A percentile compares a stretch with the other conserved stretches of the same genome.
phyloP scores from a whole-genome alignment of 306 rosid species.

The apple (Malus domestica) region ASM211411v1 NC_041795.1:9193001-9193500 shows the following conservation, averaged over 20 bases:
- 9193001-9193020: conserved; percentile 54
- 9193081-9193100: conserved; percentile 40
- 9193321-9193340: no score
- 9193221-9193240: not conserved
- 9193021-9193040: conserved; percentile 74
- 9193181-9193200: conserved; percentile 14
- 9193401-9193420: no score
- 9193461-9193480: no score
- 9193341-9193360: no score
- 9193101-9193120: conserved; percentile 39
- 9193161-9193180: conserved; percentile 72
- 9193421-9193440: no score
- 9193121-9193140: conserved; percentile 56
- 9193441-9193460: no score
- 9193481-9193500: no score
- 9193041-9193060: conserved; percentile 87
- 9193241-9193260: not conserved
- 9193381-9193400: no score
- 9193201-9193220: not conserved
- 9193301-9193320: not conserved
- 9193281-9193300: no score
- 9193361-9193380: no score
- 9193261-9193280: not conserved
- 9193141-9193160: conserved; percentile 75
- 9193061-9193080: conserved; percentile 80